phyloP scores from a whole-genome alignment of 2,329 filamentous ascomycete genomes.

The Trichothecium sympodiale region DNA sequence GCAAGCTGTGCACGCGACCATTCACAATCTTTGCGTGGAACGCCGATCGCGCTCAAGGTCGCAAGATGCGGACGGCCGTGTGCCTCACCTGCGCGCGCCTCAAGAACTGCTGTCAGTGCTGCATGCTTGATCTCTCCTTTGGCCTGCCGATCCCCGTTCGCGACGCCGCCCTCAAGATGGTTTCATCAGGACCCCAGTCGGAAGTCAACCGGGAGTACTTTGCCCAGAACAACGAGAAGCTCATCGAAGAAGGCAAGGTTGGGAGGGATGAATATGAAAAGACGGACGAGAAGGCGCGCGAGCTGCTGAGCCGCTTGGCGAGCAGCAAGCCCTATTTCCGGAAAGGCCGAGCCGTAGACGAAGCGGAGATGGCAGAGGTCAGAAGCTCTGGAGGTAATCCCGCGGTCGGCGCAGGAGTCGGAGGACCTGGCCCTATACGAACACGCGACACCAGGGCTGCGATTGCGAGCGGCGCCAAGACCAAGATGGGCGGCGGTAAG shows the following conservation, averaged over 20 bases:
- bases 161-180: constrained; percentile 95
- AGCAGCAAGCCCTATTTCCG: constrained; percentile 93
- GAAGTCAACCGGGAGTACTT: constrained; percentile 96
- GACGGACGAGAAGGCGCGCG: constrained; percentile 91
- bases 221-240: constrained; percentile 91
- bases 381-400: constrained; percentile 29
- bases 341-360: constrained; percentile 68
- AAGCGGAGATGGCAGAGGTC: constrained; percentile 25
- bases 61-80: constrained; percentile 88
- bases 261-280: constrained; percentile 88
- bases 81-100: constrained; percentile 92
- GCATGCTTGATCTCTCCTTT: constrained; percentile 96
- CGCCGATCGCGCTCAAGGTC: constrained; percentile 72
- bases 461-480: constrained; percentile 34
- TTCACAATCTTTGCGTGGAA: constrained; percentile 97
- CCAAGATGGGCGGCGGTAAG: constrained; percentile 29
- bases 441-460: constrained; percentile 55
- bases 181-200: constrained; percentile 83
- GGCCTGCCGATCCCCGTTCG: constrained; percentile 89
- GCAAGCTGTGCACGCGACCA: constrained; percentile 81
- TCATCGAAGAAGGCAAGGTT: constrained; percentile 83
- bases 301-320: constrained; percentile 73
- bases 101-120: constrained; percentile 98
- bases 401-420: constrained; percentile 43
- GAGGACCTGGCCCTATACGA: constrained; percentile 66